Evolutionary conservation across 148 eudicot species (phyloP), one percentile per base, ranked within the genome.

Genomic region (Rhododendron ovatum): DNA sequence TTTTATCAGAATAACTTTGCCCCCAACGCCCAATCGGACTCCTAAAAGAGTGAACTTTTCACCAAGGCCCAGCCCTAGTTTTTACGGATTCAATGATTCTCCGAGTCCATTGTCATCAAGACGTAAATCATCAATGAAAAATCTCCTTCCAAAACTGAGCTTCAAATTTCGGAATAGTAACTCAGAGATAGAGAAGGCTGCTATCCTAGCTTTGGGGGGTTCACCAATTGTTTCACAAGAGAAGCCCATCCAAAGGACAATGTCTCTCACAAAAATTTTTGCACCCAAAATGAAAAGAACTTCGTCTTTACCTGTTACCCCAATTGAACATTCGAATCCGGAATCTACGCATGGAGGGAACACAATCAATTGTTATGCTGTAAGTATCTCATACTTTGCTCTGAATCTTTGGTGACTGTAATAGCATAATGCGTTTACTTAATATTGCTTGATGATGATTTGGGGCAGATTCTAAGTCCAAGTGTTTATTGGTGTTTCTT

Each of bases 261-360:
- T 89, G 65, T 94, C 99, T 78, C 83, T 95, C 51, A 51, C 93
- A 14, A 92, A 90, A 84, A 69, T 95, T 51, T 96, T 96, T 75
- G 86, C 89, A 39, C 84, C 92, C 57, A 95, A 85, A 89, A 90
- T 89, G 80, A 92, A 90, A 28, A 89, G 89, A 85, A 88, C 98
- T 39, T 91, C 94, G 50, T 97, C 99, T 59, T 87, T 97, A 83
- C 99, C 99, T 65, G 93, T 78, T 47, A 91, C 96, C 33, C 96
- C 96, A 18, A 91, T 92, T 86, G 85, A 87, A 79, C 99, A 97
- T 89, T 97, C 99, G 50, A 97, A 95, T 89, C 98, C 95, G 0
- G 96, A 94, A 78, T 94, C 99, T 55, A 89, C 88, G 48, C 98
- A 94, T 89, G 98, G 98, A 82, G 89, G 96, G 80, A 87, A 87